Evolutionary conservation across 176 grass and related monocot genomes (phyloP).

Genomic region (Avena eriantha): DNA sequence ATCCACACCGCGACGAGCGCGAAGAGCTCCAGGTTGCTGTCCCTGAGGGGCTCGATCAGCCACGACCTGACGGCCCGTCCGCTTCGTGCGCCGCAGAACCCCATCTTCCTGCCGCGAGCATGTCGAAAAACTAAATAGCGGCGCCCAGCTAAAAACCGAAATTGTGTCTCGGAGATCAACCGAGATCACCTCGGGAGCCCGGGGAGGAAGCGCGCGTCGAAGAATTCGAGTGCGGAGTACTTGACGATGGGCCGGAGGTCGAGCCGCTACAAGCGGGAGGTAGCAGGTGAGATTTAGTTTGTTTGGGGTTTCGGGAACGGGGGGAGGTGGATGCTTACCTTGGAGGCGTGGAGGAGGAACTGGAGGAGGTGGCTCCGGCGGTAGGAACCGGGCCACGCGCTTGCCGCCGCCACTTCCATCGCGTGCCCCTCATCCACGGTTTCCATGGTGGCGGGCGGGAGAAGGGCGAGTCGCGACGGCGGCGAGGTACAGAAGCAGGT

Average conservation of each 20-base stretch:
- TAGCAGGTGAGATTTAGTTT: background rate
- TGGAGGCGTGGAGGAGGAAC: constrained; percentile 55
- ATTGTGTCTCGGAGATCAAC: background rate
- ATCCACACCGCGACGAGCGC: constrained; percentile 77
- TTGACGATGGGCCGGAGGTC: constrained; percentile 77
- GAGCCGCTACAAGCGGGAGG: constrained; percentile 56
- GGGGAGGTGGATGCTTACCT: background rate
- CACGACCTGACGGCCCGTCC: constrained; percentile 50
- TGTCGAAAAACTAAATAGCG: background rate
- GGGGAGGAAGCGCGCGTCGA: constrained; percentile 68
- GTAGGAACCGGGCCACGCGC: constrained; percentile 36
- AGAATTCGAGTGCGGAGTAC: constrained; percentile 77
- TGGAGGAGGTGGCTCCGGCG: constrained; percentile 48
- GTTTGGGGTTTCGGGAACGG: background rate
- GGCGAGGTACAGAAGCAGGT: background rate
- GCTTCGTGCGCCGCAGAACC: constrained; percentile 32
- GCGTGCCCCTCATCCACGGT: background rate
- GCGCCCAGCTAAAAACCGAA: background rate
- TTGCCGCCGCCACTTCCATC: background rate
- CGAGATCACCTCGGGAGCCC: constrained; percentile 58
- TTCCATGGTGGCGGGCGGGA: constrained; percentile 31
- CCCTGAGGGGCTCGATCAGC: constrained; percentile 74
- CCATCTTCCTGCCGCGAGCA: constrained; percentile 47
- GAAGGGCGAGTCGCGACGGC: background rate
- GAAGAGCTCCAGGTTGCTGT: constrained; percentile 94